Percentiles rank a stretch among this genome's conserved stretches.
These are phyloP conservation scores for Colletotrichum shisoi DNA, from an alignment of 2,329 filamentous ascomycete genomes.

Conservation along the genomic window DNA sequence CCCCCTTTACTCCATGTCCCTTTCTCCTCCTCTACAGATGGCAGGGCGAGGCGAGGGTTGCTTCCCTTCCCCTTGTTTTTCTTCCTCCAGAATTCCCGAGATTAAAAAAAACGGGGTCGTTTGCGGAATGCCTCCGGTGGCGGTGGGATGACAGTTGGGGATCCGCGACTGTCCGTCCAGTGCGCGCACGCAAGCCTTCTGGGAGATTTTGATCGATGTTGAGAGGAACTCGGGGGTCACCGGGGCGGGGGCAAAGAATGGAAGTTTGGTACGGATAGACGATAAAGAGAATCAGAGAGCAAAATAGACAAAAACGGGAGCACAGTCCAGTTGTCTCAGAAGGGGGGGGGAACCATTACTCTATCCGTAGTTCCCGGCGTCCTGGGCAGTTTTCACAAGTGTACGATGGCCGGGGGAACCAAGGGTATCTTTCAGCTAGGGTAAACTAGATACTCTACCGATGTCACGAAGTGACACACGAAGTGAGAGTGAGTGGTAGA, in stretches of 20 bases:
- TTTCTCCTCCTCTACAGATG: background rate
- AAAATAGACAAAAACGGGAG: background rate
- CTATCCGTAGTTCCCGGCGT: background rate
- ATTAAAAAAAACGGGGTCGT: background rate
- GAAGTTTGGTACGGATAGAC: background rate
- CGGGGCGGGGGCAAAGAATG: too few relatives aligned
- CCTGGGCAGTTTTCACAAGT: slow-evolving; percentile 1
- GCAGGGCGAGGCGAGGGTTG: background rate
- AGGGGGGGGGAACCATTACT: background rate
- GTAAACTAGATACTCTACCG: background rate
- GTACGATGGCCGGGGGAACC: slow-evolving; percentile 9
- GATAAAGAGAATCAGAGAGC: too few relatives aligned
- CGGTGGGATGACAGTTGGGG: too few relatives aligned
- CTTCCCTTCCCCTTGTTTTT: background rate
- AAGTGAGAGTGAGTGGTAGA: too few relatives aligned
- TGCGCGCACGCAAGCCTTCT: background rate
- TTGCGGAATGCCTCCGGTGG: too few relatives aligned
- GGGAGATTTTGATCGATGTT: slow-evolving; percentile 3
- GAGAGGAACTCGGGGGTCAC: background rate
- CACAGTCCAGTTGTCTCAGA: slow-evolving; percentile 4
- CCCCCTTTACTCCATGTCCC: background rate
- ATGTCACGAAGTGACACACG: too few relatives aligned
- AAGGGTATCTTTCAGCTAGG: slow-evolving; percentile 10
- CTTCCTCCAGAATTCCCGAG: background rate
- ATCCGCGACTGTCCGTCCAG: too few relatives aligned